Evolutionary conservation across 345 rosid genomes (phyloP).

Genomic region (Xanthoceras sorbifolium): DNA sequence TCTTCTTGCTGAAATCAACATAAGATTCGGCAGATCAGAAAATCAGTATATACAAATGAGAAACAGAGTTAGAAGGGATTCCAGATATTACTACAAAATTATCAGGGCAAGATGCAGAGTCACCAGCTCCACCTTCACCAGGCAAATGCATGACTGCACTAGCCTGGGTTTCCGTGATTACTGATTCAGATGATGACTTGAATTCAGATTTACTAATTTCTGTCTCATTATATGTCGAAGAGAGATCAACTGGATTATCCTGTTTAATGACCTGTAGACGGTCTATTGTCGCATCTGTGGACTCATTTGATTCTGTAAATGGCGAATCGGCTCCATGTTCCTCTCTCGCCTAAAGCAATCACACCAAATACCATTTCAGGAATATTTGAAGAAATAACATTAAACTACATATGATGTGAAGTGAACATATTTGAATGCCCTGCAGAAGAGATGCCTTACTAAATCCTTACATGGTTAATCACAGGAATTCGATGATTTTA

Average conservation of each 20-base stretch:
- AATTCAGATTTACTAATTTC: slow-evolving; percentile 30
- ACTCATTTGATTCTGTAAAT: slow-evolving; percentile 17
- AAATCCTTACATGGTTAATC: background rate
- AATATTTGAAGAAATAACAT: background rate
- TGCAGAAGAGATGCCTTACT: background rate
- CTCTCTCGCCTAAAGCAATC: slow-evolving; percentile 32
- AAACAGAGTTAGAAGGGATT: slow-evolving; percentile 21
- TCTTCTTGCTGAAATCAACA: slow-evolving; percentile 35
- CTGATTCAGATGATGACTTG: slow-evolving; percentile 25
- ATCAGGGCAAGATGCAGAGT: slow-evolving; percentile 34
- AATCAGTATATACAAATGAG: slow-evolving; percentile 13
- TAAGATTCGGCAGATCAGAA: slow-evolving; percentile 1
- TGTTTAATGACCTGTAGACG: slow-evolving; percentile 26
- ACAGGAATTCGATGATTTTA: background rate
- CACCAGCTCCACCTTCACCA: slow-evolving; percentile 23
- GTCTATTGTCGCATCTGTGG: slow-evolving; percentile 10
- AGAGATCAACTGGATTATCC: slow-evolving; percentile 28
- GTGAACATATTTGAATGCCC: background rate
- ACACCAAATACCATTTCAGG: slow-evolving; percentile 27
- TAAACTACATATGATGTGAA: background rate
- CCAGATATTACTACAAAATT: slow-evolving; percentile 35
- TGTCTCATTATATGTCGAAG: slow-evolving; percentile 24
- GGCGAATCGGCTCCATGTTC: slow-evolving; percentile 32
- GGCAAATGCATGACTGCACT: slow-evolving; percentile 17
- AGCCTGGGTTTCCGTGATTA: slow-evolving; percentile 19